Evolutionary conservation across 1,284 basidiomycete species (phyloP).

Genomic region (Pyrrhoderma lamaoense): DNA sequence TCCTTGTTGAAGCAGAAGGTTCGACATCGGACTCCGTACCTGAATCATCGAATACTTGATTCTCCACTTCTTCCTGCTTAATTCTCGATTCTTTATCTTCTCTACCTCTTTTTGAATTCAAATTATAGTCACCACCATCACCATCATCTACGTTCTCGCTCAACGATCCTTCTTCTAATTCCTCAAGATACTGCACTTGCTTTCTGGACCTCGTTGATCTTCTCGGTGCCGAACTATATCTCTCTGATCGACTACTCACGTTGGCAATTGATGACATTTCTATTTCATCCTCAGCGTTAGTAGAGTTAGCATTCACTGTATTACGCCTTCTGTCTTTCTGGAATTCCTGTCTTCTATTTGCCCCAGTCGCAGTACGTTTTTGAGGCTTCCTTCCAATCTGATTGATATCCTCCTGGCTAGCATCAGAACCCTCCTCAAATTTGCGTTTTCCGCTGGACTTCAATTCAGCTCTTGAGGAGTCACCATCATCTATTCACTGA

Average conservation of each 20-base stretch:
- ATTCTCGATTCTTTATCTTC: conserved; percentile 11
- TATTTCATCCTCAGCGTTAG: neutral
- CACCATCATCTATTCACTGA: conserved; percentile 31
- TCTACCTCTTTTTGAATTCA: neutral
- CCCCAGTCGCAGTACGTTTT: conserved; percentile 21
- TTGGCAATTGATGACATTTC: neutral
- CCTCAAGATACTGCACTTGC: conserved; percentile 4
- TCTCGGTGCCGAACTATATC: conserved; percentile 7
- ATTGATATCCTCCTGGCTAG: conserved; percentile 17
- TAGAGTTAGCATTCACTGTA: too few relatives aligned
- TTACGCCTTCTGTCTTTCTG: too few relatives aligned
- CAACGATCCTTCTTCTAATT: conserved; percentile 21
- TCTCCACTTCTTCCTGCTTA: conserved; percentile 17
- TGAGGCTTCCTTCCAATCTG: conserved; percentile 7
- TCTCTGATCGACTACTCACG: neutral
- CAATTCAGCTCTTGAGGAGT: neutral
- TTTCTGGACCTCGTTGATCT: conserved; percentile 22
- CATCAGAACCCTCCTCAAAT: neutral
- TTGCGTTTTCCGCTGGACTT: conserved; percentile 25
- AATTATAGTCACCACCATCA: conserved; percentile 16
- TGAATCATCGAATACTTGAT: conserved; percentile 1
- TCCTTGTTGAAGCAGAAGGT: neutral
- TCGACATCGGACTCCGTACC: conserved; percentile 7
- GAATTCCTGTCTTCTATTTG: neutral
- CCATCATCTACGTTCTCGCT: conserved; percentile 22